Evolutionary conservation across 1,284 basidiomycete species (phyloP).

Genomic region (Exsudoporus floridanus): DNA sequence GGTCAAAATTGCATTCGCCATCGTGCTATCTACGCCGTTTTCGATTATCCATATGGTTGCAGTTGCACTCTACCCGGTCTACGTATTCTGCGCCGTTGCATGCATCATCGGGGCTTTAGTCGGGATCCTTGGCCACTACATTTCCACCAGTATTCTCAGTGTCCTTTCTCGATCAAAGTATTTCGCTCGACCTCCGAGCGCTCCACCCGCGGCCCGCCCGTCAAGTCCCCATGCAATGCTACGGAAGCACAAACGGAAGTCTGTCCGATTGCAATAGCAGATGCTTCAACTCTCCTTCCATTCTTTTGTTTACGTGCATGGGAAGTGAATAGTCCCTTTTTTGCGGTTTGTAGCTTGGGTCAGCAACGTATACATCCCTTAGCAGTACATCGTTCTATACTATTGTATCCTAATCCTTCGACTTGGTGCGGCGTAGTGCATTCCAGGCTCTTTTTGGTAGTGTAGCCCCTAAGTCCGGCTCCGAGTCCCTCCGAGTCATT

Average conservation of each 20-base stretch:
- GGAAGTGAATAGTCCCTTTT: neutral
- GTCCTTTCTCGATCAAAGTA: conserved; percentile 14
- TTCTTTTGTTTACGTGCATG: neutral
- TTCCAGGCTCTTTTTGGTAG: too few relatives aligned
- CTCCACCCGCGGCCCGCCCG: conserved; percentile 1
- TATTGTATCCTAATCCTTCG: neutral
- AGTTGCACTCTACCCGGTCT: conserved; percentile 57
- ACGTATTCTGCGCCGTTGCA: conserved; percentile 58
- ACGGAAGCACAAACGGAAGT: conserved; percentile 27
- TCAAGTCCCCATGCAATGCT: conserved; percentile 14
- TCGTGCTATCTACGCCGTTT: conserved; percentile 50
- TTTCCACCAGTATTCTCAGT: conserved; percentile 19
- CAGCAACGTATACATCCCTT: neutral
- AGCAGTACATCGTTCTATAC: neutral
- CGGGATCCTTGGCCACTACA: conserved; percentile 45
- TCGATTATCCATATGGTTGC: conserved; percentile 39
- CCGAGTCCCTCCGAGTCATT: neutral
- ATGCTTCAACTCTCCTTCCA: neutral
- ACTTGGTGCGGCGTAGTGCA: neutral
- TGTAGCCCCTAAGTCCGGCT: too few relatives aligned
- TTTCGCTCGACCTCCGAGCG: conserved; percentile 9
- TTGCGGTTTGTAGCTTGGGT: neutral
- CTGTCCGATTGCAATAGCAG: conserved; percentile 24
- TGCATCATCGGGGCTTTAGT: conserved; percentile 53
- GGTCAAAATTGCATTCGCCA: conserved; percentile 42